Evolutionary conservation across 768 basidiomycete genomes (phyloP), one percentile per base, ranked within the genome.

Genomic region (Multifurca ochricompacta): DNA sequence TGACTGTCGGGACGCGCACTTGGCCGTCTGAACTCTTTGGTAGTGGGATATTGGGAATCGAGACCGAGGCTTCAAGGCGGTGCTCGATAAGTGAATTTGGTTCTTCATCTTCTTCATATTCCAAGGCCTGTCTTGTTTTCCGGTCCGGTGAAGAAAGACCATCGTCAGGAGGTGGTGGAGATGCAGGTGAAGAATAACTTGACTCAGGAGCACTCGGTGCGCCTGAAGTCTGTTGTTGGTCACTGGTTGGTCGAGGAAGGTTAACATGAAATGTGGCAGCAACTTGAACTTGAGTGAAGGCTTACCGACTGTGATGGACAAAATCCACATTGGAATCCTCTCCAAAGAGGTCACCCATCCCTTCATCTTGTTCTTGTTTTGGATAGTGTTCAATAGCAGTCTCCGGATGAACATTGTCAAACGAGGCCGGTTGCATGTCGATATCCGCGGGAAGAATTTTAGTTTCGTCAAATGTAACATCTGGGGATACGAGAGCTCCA

Each of bases 21-120:
- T 87, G 79, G 51, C 83, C 85, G 66, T 93, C 86, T 54, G 87
- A 85, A 59, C 82, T 83, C 62, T 77, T 79, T 48, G 91, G 85
- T 21, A 85, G 77, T 10, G 88, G 89, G 21, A 93, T 76, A 64
- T 95, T 94, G n/a, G 91, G 92, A 61, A 96, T 83, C 28, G 79
- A 74, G 41, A 91, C 80, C 47, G 83, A 72, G 14, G 86, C 87
- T 62, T 89, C 86, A 23, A 71, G 67, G 53, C 78, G 73, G 45
- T 81, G 75, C 54, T 77, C 78, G 1, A 79, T 68, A 2, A 75
- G 73, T 7, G 80, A 71, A 53, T 79, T 77, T 4, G 82, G 78
- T 57, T 78, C 76, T 10, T 88, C 85, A 27, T 88, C 86, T 66
- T 91, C 90, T 62, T 77, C 68, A 19, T 93, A 92, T 68, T 92